A percentile compares a stretch with the other conserved stretches of the same genome.
Conservation (phyloP, 768 basidiomycete genomes). For the Termitomyces sp. region DNA sequence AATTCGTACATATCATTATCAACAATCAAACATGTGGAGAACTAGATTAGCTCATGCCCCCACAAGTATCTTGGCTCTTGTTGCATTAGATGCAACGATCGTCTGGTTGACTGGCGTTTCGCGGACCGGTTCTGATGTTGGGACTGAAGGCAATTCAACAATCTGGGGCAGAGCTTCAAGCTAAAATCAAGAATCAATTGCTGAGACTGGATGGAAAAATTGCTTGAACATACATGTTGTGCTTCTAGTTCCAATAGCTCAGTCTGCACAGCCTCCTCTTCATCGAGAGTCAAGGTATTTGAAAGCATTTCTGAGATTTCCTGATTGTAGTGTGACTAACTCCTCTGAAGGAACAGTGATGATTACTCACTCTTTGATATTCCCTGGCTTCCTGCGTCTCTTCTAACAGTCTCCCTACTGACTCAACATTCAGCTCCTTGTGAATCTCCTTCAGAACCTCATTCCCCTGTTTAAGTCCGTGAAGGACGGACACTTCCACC, state of each 20-base stretch:
- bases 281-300: slow-evolving; percentile 77
- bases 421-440: slow-evolving; percentile 87
- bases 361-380: slow-evolving; percentile 67
- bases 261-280: slow-evolving; percentile 89
- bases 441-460: slow-evolving; percentile 92
- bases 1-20: too few relatives aligned
- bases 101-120: slow-evolving; percentile 17
- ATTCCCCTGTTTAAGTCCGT: slow-evolving; percentile 91
- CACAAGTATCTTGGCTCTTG: slow-evolving; percentile 26
- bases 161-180: slow-evolving; percentile 20
- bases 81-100: slow-evolving; percentile 1
- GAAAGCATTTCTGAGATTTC: slow-evolving; percentile 88
- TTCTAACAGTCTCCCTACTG: slow-evolving; percentile 89
- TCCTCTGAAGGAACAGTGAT: background rate
- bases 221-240: slow-evolving; percentile 43
- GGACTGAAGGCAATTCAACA: slow-evolving; percentile 50
- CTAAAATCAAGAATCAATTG: slow-evolving; percentile 18
- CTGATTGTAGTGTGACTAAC: slow-evolving; percentile 34
- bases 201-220: background rate
- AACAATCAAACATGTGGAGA: too few relatives aligned
- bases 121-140: slow-evolving; percentile 37
- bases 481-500: slow-evolving; percentile 87
- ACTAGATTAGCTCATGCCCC: slow-evolving; percentile 22
- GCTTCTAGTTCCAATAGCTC: slow-evolving; percentile 71
- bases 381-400: slow-evolving; percentile 91